Evolutionary conservation across 129 eudicot genomes (phyloP).

Genomic region (Escallonia rubra): DNA sequence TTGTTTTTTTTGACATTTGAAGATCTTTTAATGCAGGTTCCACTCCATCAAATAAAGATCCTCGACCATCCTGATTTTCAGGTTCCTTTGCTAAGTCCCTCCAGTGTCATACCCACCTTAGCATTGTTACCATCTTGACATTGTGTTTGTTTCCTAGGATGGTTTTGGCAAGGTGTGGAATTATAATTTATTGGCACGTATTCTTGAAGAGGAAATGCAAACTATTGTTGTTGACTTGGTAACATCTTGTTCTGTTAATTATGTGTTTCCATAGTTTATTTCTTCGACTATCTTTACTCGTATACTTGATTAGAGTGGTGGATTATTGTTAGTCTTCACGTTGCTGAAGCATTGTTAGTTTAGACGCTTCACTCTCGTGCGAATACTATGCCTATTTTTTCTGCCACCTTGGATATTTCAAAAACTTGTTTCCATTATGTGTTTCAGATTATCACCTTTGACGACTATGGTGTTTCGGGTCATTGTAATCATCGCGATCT

Average conservation of each 20-base stretch:
- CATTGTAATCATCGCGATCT: conserved; percentile 92
- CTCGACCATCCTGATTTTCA: conserved; percentile 87
- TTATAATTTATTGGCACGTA: conserved; percentile 39
- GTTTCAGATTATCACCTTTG: conserved; percentile 77
- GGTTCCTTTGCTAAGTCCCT: conserved; percentile 34
- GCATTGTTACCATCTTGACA: background rate
- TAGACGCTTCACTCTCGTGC: background rate
- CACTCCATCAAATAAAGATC: conserved; percentile 63
- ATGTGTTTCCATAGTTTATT: conserved; percentile 1
- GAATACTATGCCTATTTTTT: background rate
- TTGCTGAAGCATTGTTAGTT: background rate
- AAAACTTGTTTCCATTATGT: conserved; percentile 8
- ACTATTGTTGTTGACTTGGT: conserved; percentile 58
- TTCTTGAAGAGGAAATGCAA: conserved; percentile 39
- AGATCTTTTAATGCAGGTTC: conserved; percentile 54
- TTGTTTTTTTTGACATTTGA: background rate
- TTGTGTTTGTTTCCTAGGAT: conserved; percentile 47
- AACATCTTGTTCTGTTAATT: conserved; percentile 16
- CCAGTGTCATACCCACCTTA: background rate
- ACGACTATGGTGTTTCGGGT: conserved; percentile 82
- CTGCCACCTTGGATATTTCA: background rate
- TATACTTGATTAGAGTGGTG: background rate
- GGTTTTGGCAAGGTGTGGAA: conserved; percentile 85
- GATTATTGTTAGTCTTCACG: too few species aligned
- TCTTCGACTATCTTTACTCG: background rate